Evolutionary conservation across 2,329 filamentous ascomycete genomes (phyloP), one percentile per base, ranked within the genome.

Genomic region (Emergomyces orientalis): DNA sequence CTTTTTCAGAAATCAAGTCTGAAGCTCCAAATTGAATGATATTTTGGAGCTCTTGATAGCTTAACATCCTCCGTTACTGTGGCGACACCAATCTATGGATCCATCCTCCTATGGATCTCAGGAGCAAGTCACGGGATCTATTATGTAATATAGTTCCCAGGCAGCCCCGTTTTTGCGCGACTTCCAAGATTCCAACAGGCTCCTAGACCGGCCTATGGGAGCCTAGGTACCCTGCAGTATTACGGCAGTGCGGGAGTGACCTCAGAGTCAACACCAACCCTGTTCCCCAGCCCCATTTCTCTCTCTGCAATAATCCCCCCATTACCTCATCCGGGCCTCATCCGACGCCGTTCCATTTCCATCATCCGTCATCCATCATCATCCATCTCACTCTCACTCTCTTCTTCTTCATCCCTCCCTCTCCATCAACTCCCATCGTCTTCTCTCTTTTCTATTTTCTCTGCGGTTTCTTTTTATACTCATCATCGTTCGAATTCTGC

Each of bases 291-390:
- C 51, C 51, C 51, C 51, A 13, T 52, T 49, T 45, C n/a, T 5
- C 43, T 45, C 17, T 45, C 43, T n/a, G 2, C 43, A 22, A 22
- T 25, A n/a, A n/a, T n/a, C n/a, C n/a, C n/a, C 19, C 19, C 45
- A 51, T 55, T 55, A 55, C 51, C 51, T 55, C 51, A 55, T 32
- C 34, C 62, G 27, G 8, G 34, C 19, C 52, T 56, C 52, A 56
- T 34, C 37, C 57, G 9, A 19, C 37, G 19, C 8, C 30, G 8
- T 9, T n/a, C 14, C 25, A 3, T 19, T n/a, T 45, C 43, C 43
- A 19, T 47, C 52, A 13, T 51, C 41, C 37, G 7, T 59, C 60
- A 37, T 30, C 43, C 54, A 37, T 34, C 62, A 22, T 60, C 61
- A 25, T 30, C 56, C 39, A 39, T 58, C 41, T 27, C 41, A n/a